Base-by-base conservation (phyloP, 2,329 filamentous ascomycete genomes). In the Botryosphaeria dothidea region DNA sequence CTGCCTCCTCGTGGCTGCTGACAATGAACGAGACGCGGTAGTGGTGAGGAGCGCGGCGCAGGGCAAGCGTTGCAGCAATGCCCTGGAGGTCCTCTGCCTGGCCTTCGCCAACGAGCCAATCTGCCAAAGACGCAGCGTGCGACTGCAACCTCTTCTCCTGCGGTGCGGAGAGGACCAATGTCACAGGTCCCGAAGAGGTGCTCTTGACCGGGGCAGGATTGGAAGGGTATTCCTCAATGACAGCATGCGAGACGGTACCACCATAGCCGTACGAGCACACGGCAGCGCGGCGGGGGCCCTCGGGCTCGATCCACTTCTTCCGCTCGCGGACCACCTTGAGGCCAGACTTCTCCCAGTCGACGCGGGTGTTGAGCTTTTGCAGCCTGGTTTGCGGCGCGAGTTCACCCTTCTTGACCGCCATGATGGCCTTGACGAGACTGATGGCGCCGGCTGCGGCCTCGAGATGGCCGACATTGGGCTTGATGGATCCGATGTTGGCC, bases 261-360 rank as follows among this genome's bases (percentile, higher is more conserved):
- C 79, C 78, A 54, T 78, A 78, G 0, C 80, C 81, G 66, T 84
- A 84, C 17, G 78, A 78, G 64, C 82, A 83, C 0, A 85, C 75
- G 41, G 79, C 79, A 2, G 80, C 80, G 27, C 15, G 69, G 73
- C 17, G 75, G 71, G 67, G 66, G 0, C 58, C 43, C 19, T 65
- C 58, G 0, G 66, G 36, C 8, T 68, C 48, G 0, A 62, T 31
- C 73, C 73, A 75, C 13, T 66, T 51, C 9, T 66, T 67, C 1
- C 52, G 19, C 48, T 74, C 69, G n/a, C 66, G 66, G 2, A 72
- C 68, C 1, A 75, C 70, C 27, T 68, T 62, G 1, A 75, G 21
- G 1, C 69, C 71, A 2, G 70, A 65, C 1, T 66, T 67, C 0
- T 71, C 65, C 72, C 75, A 76, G 46, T 79, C 71, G 4, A 80